These are phyloP conservation scores for Tetracladium marchalianum DNA, from an alignment of 495 filamentous ascomycete genomes.

Conservation along the genomic window DNA sequence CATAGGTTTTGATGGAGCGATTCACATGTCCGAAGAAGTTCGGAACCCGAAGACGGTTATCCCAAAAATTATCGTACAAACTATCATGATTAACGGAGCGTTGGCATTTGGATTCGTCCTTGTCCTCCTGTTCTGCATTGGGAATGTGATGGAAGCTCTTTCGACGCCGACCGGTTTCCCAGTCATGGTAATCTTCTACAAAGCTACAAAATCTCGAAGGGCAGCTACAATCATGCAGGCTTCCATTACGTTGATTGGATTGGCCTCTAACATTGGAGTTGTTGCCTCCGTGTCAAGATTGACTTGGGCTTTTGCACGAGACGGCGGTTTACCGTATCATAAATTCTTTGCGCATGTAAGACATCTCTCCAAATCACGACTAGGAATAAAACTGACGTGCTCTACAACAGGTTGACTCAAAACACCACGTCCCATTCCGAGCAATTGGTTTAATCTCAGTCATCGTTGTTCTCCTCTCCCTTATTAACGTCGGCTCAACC, in stretches of 20 bases:
- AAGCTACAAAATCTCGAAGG: constrained; percentile 28
- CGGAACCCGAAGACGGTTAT: constrained; percentile 3
- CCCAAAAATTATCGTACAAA: constrained; percentile 24
- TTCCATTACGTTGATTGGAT: constrained; percentile 30
- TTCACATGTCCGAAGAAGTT: constrained; percentile 3
- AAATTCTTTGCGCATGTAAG: constrained; percentile 22
- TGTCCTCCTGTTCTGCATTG: constrained; percentile 30
- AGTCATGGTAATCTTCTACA: constrained; percentile 41
- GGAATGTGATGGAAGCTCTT: constrained; percentile 24
- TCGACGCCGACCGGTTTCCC: constrained; percentile 32
- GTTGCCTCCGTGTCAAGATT: constrained; percentile 39
- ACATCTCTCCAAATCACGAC: not conserved
- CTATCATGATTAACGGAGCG: constrained; percentile 29
- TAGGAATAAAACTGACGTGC: not conserved
- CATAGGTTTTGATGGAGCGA: not conserved
- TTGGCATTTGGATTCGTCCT: constrained; percentile 30
- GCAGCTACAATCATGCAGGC: constrained; percentile 32
- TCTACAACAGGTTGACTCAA: constrained; percentile 14
- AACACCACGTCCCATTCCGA: constrained; percentile 33
- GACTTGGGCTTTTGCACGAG: constrained; percentile 43
- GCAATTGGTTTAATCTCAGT: constrained; percentile 31
- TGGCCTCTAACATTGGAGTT: constrained; percentile 32
- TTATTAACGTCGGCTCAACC: constrained; percentile 36
- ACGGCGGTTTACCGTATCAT: constrained; percentile 38
- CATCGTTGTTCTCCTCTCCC: constrained; percentile 25